Base-by-base conservation (phyloP, 1,284 basidiomycete species). In the Heterobasidion occidentale region DNA sequence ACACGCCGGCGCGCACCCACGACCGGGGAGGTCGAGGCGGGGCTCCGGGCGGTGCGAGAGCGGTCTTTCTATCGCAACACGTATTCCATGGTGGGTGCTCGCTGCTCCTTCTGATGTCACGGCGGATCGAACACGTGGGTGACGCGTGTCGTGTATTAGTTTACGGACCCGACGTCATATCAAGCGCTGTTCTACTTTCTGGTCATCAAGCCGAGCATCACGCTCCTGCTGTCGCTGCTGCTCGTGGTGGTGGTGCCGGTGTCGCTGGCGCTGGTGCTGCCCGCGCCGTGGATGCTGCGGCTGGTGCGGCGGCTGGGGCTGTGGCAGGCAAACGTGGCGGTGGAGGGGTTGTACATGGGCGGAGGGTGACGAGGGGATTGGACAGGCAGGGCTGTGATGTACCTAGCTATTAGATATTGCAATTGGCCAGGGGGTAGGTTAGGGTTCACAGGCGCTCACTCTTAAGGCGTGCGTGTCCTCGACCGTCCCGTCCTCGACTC, bases 121-220 rank as follows among this genome's bases (percentile, higher is more conserved):
- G 46, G 48, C 57, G 49, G 36, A 19, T 33, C 27, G 35, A 14
- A 48, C 56, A 59, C 55, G 42, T 60, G 52, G 38, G 48, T 14
- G 33, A 27, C 27, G 35, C 35, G 19, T n/a, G 53, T 45, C 55
- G 45, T 35, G 19, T 48, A 52, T 47, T 63, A 90, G 87, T 90
- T 90, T 67, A 83, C 84, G 48, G 88, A 90, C 63, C 72, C 85
- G 46, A 88, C 85, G 12, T 86, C 87, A 27, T 90, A 89, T 67
- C 86, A 87, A 71, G 83, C 89, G 0, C 75, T 91, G 5, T 90
- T 91, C 73, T 91, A 91, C 68, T 91, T 91, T 70, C 77, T 91
- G 56, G 85, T 91, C 56, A 83, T 91, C 74, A 91, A 91, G 68
- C 86, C 89, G 2, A 77, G 80, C 44, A 86, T 91, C 66, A 89